phyloP scores from a whole-genome alignment of 2,329 filamentous ascomycete species.

The Polytolypa hystricis region DNA sequence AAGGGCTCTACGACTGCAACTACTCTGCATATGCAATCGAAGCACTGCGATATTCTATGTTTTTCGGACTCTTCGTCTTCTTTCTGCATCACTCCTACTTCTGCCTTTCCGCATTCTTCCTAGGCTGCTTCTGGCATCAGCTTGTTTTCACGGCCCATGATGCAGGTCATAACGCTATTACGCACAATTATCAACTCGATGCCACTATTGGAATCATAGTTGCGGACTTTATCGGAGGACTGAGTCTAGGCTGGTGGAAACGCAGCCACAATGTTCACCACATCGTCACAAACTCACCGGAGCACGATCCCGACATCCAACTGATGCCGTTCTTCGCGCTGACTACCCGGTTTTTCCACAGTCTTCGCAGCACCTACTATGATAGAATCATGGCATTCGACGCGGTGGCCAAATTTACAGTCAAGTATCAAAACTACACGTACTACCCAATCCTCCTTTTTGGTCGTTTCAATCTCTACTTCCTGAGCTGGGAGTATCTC shows the following conservation, averaged over 20 bases:
- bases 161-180: conserved; percentile 93
- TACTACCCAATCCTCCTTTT: conserved; percentile 75
- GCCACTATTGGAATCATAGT: conserved; percentile 79
- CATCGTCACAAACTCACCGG: conserved; percentile 89
- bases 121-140: conserved; percentile 88
- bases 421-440: conserved; percentile 64
- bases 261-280: conserved; percentile 92
- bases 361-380: conserved; percentile 69
- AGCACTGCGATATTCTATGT: conserved; percentile 56
- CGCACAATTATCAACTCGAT: conserved; percentile 75
- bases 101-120: conserved; percentile 55
- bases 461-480: conserved; percentile 78
- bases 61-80: conserved; percentile 51
- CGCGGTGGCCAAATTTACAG: conserved; percentile 53
- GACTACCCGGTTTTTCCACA: conserved; percentile 65
- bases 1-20: conserved; percentile 72
- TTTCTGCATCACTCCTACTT: conserved; percentile 57
- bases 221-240: conserved; percentile 75
- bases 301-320: conserved; percentile 92
- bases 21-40: conserved; percentile 72
- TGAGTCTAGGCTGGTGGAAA: conserved; percentile 96
- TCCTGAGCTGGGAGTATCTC: conserved; percentile 68
- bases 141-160: conserved; percentile 89
- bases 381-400: conserved; percentile 70
- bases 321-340: conserved; percentile 82